A percentile compares a stretch with the other conserved stretches of the same genome.
Conservation (phyloP, 371 early-diverging fungal species). For the Apophysomyces variabilis region DNA sequence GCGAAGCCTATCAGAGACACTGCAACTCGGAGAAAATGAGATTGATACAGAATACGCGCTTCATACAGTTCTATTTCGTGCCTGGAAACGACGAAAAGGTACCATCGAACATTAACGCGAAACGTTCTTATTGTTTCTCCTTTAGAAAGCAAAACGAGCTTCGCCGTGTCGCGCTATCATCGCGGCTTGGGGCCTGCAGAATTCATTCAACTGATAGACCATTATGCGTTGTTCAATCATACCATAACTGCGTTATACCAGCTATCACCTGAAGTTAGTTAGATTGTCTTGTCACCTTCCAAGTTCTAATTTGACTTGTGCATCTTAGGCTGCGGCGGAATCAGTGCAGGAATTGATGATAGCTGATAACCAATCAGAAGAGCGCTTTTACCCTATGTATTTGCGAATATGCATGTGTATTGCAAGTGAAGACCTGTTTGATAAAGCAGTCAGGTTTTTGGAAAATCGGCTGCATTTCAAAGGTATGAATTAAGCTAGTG, state of each 20-base stretch:
- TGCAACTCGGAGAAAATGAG: slow-evolving; percentile 18
- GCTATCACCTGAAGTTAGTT: slow-evolving; percentile 14
- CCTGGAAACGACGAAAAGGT: slow-evolving; percentile 24
- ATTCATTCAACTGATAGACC: slow-evolving; percentile 13
- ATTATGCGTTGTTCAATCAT: slow-evolving; percentile 9
- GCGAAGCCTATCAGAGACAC: slow-evolving; percentile 11
- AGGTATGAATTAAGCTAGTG: neutral
- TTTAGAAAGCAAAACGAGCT: slow-evolving; percentile 22
- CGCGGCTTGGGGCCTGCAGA: slow-evolving; percentile 21
- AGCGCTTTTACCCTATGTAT: neutral
- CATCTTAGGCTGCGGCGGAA: neutral
- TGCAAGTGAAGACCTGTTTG: neutral
- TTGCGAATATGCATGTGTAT: slow-evolving; percentile 3
- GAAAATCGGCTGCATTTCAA: neutral
- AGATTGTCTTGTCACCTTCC: neutral
- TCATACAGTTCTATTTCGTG: slow-evolving; percentile 27
- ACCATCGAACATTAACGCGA: neutral
- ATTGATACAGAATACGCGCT: slow-evolving; percentile 14
- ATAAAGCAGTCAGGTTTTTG: neutral
- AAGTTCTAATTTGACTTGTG: neutral
- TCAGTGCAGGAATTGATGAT: neutral
- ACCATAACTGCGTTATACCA: slow-evolving; percentile 14
- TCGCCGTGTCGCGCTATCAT: slow-evolving; percentile 28
- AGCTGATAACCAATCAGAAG: neutral
- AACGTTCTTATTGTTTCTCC: neutral